Conservation (phyloP, 768 basidiomycete genomes). For the Pulveroboletus sp. region DNA sequence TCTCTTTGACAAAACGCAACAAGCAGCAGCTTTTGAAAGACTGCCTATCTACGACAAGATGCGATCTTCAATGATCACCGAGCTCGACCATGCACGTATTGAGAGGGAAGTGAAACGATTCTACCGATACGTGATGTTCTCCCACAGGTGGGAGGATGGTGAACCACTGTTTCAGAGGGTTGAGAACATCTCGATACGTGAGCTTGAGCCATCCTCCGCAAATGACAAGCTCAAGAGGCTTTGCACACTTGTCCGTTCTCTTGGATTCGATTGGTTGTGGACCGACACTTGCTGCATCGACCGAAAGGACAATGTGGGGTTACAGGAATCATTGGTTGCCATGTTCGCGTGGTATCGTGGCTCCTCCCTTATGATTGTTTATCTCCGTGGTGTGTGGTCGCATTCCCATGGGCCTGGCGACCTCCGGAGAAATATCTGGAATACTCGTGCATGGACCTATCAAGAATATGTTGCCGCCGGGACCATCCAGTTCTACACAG, state of each 20-base stretch:
- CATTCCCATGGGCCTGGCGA: background rate
- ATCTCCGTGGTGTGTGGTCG: conserved; percentile 8
- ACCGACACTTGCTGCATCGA: conserved; percentile 12
- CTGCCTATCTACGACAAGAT: conserved; percentile 5
- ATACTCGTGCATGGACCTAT: conserved; percentile 10
- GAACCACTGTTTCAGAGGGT: conserved; percentile 7
- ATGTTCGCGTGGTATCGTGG: conserved; percentile 14
- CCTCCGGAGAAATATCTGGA: conserved; percentile 11
- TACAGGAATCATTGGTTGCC: conserved; percentile 14
- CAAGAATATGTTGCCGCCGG: conserved; percentile 13
- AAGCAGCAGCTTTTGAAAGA: conserved; percentile 2
- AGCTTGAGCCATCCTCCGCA: background rate
- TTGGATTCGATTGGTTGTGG: conserved; percentile 15
- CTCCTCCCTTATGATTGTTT: conserved; percentile 8
- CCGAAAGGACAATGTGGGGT: background rate
- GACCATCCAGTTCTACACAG: conserved; percentile 11
- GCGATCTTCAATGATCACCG: conserved; percentile 1
- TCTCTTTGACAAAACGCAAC: conserved; percentile 8
- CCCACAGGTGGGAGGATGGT: conserved; percentile 2
- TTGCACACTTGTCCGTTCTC: background rate
- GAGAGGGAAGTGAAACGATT: background rate
- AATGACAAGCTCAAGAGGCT: conserved; percentile 8
- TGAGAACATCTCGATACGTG: conserved; percentile 4
- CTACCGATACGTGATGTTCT: conserved; percentile 13
- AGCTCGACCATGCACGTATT: conserved; percentile 3